phyloP scores from a whole-genome alignment of 73 alveolate genomes.

The Tetrahymena elliotti region DNA sequence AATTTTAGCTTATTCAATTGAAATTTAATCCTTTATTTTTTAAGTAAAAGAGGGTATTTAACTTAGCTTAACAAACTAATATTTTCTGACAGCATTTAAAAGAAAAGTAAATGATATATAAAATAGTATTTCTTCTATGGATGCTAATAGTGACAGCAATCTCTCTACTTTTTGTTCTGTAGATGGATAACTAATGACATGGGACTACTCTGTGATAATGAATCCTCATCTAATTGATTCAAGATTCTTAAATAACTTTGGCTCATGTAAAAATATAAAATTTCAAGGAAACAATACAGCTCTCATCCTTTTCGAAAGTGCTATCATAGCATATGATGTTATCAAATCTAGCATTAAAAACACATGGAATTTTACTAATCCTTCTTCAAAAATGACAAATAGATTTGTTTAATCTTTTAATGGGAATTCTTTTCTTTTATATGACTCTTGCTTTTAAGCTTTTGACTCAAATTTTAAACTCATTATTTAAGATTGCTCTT shows the following conservation, averaged over 20 bases:
- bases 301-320: not conserved
- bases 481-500: not conserved
- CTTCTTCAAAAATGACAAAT: not conserved
- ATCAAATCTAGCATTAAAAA: too few species aligned
- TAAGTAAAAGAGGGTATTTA: not conserved
- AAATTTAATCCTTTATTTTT: not conserved
- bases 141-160: not conserved
- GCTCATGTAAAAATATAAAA: not conserved
- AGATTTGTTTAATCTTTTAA: not conserved
- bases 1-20: not conserved
- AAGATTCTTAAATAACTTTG: not conserved
- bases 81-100: not conserved
- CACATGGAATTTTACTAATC: not conserved
- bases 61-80: too few species aligned
- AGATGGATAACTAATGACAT: not conserved
- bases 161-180: not conserved
- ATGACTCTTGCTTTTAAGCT: not conserved
- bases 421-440: not conserved
- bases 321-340: not conserved
- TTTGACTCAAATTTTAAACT: not conserved
- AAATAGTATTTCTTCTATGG: not conserved
- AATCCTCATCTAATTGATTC: not conserved
- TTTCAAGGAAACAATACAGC: not conserved
- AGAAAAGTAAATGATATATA: not conserved
- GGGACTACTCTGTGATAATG: not conserved